These are phyloP conservation scores for Hypoxylon sp. DNA, from an alignment of 2,329 filamentous ascomycete species.

Conservation along the genomic window DNA sequence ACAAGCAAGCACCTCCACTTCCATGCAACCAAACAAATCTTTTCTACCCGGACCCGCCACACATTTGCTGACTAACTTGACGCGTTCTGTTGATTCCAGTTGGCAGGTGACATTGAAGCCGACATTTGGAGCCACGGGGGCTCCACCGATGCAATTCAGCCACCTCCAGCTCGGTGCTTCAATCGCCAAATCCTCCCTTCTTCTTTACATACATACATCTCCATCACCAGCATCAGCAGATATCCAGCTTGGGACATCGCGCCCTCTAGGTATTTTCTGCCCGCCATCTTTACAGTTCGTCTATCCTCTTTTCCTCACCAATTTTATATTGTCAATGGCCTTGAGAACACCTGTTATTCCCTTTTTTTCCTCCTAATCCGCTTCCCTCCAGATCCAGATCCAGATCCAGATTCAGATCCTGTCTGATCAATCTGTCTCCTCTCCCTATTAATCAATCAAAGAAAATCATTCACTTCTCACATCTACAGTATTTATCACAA, in stretches of 20 bases:
- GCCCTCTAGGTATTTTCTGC: conserved; percentile 33
- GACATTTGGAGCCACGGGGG: conserved; percentile 2
- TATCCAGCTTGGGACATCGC: conserved; percentile 37
- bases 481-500: conserved; percentile 28
- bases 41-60: no score
- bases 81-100: no score
- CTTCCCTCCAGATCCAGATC: conserved; percentile 21
- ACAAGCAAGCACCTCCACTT: no score
- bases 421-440: conserved; percentile 5
- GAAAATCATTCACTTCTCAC: conserved; percentile 31
- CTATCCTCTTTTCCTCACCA: conserved; percentile 43
- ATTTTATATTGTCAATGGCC: conserved; percentile 36
- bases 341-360: conserved; percentile 32
- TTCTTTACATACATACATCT: conserved; percentile 9
- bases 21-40: no score
- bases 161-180: conserved; percentile 2
- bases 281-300: conserved; percentile 45
- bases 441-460: conserved; percentile 19
- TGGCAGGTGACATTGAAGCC: no score
- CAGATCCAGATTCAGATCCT: conserved; percentile 13
- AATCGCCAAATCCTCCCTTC: conserved; percentile 2
- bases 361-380: conserved; percentile 33
- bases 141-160: no score
- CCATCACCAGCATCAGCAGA: conserved; percentile 29
- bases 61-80: conserved; percentile 5